These are phyloP conservation scores for Mucor racemosus DNA, from an alignment of 371 early-diverging fungal genomes.

Conservation along the genomic window DNA sequence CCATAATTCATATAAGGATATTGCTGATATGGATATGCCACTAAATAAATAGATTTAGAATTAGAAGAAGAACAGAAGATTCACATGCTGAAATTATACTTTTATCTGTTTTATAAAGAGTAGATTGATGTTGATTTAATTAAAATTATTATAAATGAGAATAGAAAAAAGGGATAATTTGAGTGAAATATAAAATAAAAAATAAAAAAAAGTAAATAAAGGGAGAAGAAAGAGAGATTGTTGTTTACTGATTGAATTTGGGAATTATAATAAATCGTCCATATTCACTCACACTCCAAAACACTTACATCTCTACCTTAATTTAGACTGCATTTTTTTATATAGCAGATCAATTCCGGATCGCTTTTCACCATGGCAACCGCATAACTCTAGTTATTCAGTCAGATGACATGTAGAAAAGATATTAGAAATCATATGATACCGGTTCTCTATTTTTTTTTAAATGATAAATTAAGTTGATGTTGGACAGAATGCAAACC, in stretches of 20 bases:
- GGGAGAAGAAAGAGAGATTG: slow-evolving; percentile 1
- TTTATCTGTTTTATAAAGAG: background rate
- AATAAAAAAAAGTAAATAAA: background rate
- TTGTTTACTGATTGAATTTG: slow-evolving; percentile 1
- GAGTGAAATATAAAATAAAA: too few relatives aligned
- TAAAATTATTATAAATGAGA: background rate
- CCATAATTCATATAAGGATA: slow-evolving; percentile 18
- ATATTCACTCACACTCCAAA: slow-evolving; percentile 12
- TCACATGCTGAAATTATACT: background rate
- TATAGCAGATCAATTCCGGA: slow-evolving; percentile 2
- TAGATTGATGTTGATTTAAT: too few relatives aligned
- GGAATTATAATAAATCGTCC: background rate
- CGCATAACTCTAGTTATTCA: background rate
- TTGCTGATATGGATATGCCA: slow-evolving; percentile 21
- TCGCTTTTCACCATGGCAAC: background rate
- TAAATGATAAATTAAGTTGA: background rate
- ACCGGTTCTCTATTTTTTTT: background rate
- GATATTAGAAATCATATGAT: slow-evolving; percentile 3
- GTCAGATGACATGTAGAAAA: slow-evolving; percentile 5
- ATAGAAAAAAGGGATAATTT: background rate
- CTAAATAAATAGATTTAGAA: background rate
- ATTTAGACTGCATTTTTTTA: slow-evolving; percentile 2
- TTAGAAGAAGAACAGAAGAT: background rate
- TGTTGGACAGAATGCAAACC: background rate
- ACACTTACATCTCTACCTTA: slow-evolving; percentile 1